Percentiles rank a stretch among this genome's conserved stretches.
These are phyloP conservation scores for Rhodotorula toruloides DNA, from an alignment of 768 basidiomycete species.

Conservation along the genomic window DNA sequence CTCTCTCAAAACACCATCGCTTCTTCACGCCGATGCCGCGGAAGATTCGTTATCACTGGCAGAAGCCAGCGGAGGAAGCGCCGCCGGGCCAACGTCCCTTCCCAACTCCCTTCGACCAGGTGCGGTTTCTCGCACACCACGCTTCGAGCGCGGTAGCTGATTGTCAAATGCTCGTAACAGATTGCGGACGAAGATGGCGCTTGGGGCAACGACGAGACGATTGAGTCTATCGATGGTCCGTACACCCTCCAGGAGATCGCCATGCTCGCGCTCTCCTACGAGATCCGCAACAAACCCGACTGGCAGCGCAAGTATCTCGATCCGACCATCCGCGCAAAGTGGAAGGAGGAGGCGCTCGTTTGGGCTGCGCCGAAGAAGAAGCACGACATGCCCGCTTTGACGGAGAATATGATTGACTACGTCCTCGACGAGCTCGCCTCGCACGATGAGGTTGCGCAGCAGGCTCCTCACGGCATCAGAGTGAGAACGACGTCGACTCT, in stretches of 20 bases:
- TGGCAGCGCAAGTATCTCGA: background rate
- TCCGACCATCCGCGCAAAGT: background rate
- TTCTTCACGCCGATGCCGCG: no score
- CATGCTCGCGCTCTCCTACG: background rate
- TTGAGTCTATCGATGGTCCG: background rate
- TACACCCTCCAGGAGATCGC: background rate
- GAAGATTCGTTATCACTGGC: no score
- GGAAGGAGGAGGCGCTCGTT: constrained; percentile 1
- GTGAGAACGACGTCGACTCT: no score
- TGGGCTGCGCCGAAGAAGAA: background rate
- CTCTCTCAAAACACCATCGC: no score
- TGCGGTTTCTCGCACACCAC: no score
- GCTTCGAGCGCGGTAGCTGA: no score
- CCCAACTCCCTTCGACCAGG: no score
- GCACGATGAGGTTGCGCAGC: background rate
- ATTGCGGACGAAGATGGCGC: no score
- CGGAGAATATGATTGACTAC: constrained; percentile 12
- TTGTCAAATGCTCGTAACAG: no score
- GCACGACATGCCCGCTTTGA: background rate
- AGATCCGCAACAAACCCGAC: constrained; percentile 1
- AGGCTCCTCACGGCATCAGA: background rate
- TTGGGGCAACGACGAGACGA: no score
- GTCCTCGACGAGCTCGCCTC: constrained; percentile 1
- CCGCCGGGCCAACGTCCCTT: no score
- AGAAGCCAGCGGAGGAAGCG: no score